Base-by-base conservation (phyloP, 169 alveolate species). In the Miamiensis avidus region DNA sequence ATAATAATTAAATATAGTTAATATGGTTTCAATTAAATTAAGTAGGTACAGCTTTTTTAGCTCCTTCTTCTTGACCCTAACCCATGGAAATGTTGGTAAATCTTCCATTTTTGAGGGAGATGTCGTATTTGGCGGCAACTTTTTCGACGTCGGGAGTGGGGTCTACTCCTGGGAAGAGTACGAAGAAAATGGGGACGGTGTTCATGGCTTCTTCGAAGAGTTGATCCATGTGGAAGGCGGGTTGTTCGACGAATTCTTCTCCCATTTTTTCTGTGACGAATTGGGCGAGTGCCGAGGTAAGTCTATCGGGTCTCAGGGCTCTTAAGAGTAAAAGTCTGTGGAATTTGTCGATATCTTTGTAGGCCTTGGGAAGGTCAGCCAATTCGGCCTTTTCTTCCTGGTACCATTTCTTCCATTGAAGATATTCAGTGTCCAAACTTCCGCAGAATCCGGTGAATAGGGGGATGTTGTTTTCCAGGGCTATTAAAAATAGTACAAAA, bases 11-110 rank as follows among this genome's bases (percentile, higher is more conserved):
- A 49, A 49, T 49, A 11, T 49, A 49, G 69, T 49, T 49, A 49
- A 11, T 49, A 11, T 49, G 20, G 20, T 4, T 49, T 49, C 4
- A 49, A 49, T n/a, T 89, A 94, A 49, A 49, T 11, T 49, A 49
- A 20, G 20, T 49, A 49, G 4, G 93, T n/a, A 98, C 91, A 85
- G 98, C 98, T 83, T 95, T 94, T 75, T 97, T 94, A 65, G 99
- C 99, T 69, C 97, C 93, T 83, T 96, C 97, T 94, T 98, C 99
- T 91, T 97, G 98, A 29, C 99, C 99, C 91, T 98, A 98, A 28
- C 99, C 99, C 99, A 98, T 98, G 82, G 99, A 97, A 82, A 98
- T 98, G 87, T 98, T 98, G 32, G 96, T 95, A 89, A 98, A 96
- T 85, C 97, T 95, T 0, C 99, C 99, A 74, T 95, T 95, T 29